Evolutionary conservation across 352 stramenopile species (phyloP), one percentile per base, ranked within the genome.

Genomic region (Blastocystis sp.): DNA sequence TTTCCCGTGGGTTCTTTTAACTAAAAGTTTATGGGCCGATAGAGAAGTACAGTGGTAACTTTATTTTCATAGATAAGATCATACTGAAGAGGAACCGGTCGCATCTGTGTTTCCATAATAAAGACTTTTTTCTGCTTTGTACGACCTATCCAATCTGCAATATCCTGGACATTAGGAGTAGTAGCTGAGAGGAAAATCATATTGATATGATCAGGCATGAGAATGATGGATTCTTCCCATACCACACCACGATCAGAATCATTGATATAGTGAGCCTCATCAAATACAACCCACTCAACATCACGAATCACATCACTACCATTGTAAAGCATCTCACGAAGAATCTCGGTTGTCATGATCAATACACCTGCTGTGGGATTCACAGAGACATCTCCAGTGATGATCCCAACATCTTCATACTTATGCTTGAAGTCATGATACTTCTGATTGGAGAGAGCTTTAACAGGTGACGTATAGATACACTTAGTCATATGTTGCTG

Each of bases 391-490:
- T 99, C 97, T 24, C 96, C 97, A 7, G 97, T 99, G 90, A 99
- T 97, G 7, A 99, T 90, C 1, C 96, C 97, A 42, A 99, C 96
- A 91, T 98, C 95, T 33, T 97, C 95, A 90, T 97, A 98, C 79
- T 95, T 95, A 37, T 93, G 92, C 48, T 94, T 95, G 90, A 98
- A 98, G 90, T 99, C 96, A 51, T 96, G 93, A 91, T 98, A 99
- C 92, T 99, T 99, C 91, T 99, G 96, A 91, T 99, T 99, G 22
- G 93, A 97, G 48, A 99, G 91, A 51, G 96, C 96, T 90, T 99
- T 99, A 90, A 99, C 98, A 0, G 97, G 96, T 48, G 95, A 98
- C 30, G 97, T 99, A 92, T 99, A 99, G 77, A 99, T 97, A 42
- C 93, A 96, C 56, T 95, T 92, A 0, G 92, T 95, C 70, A 93